These are phyloP conservation scores for Chaetomiaceae sp. DNA, from an alignment of 2,329 filamentous ascomycete species.

Conservation along the genomic window DNA sequence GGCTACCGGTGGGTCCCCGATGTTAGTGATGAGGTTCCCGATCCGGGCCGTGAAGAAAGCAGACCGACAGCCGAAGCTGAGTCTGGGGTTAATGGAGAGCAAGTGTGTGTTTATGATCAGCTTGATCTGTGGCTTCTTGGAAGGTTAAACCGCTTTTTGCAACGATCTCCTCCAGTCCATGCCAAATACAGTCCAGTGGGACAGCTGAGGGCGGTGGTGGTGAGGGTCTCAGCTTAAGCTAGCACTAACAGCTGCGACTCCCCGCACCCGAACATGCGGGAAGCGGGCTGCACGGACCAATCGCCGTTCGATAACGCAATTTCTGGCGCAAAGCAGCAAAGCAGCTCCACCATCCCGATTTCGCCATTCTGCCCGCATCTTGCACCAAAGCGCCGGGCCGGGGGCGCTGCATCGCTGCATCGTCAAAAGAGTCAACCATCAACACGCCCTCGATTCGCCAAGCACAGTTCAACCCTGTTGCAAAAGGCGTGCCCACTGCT, in stretches of 20 bases:
- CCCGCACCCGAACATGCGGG: slow-evolving; percentile 18
- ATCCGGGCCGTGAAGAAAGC: background rate
- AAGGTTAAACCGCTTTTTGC: too few species aligned
- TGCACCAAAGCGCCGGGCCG: slow-evolving; percentile 18
- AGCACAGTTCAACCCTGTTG: slow-evolving; percentile 4
- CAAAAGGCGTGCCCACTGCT: background rate
- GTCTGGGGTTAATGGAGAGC: too few species aligned
- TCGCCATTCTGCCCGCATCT: slow-evolving; percentile 26
- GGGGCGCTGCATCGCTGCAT: too few species aligned
- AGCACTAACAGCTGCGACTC: slow-evolving; percentile 21
- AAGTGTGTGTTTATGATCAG: too few species aligned
- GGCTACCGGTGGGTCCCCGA: slow-evolving; percentile 3
- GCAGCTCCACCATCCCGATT: slow-evolving; percentile 21
- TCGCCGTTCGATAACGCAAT: slow-evolving; percentile 28
- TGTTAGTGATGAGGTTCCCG: background rate
- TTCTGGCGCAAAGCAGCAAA: slow-evolving; percentile 26
- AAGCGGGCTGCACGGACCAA: slow-evolving; percentile 16
- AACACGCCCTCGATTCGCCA: background rate
- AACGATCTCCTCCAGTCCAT: background rate
- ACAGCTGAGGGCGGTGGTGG: too few species aligned
- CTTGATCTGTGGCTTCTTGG: too few species aligned
- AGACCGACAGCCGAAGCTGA: background rate
- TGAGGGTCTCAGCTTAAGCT: too few species aligned
- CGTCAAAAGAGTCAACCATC: too few species aligned
- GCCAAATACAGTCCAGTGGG: background rate